Evolutionary conservation across 495 filamentous ascomycete genomes (phyloP), one percentile per base, ranked within the genome.

Genomic region (Aspergillus coremiiformis): DNA sequence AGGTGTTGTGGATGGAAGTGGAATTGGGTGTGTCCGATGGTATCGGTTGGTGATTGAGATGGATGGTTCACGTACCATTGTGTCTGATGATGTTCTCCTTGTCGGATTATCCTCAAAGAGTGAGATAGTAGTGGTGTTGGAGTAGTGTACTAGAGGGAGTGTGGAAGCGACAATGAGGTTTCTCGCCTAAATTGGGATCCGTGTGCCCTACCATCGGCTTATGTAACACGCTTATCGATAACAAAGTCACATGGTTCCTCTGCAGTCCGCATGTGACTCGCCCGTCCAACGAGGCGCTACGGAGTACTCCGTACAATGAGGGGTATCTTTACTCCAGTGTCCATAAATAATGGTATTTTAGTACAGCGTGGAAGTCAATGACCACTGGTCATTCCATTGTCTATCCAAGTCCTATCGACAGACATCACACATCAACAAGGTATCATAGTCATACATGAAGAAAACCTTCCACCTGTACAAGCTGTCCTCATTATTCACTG

Each of bases 91-190:
- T 53, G 51, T 58, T 61, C 51, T 60, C 53, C 66, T 61, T 75
- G 78, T 80, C 78, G 78, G 76, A 72, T 77, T 66, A 70, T 83
- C 80, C 80, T 83, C 80, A 73, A 83, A 83, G 80, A 83, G 79
- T 67, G 51, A 19, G 37, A 41, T 41, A 21, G 15, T 21, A 5
- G 58, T 62, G 47, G 53, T 60, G 57, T 53, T 44, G 41, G 37
- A 35, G 53, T 43, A 56, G 42, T 33, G 51, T 47, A 56, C 55
- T 54, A 44, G 48, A 53, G 39, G 43, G 60, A 57, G 60, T 56
- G 46, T 55, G 52, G 60, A 56, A 51, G 46, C 51, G 48, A 53
- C 55, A 47, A 57, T 62, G 54, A 44, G 53, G 47, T 53, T 53
- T 54, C 68, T 68, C 65, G 63, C 63, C 62, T 71, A 64, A 57